Evolutionary conservation across 306 rosid genomes (phyloP).

Genomic region (Aeschynomene evenia): DNA sequence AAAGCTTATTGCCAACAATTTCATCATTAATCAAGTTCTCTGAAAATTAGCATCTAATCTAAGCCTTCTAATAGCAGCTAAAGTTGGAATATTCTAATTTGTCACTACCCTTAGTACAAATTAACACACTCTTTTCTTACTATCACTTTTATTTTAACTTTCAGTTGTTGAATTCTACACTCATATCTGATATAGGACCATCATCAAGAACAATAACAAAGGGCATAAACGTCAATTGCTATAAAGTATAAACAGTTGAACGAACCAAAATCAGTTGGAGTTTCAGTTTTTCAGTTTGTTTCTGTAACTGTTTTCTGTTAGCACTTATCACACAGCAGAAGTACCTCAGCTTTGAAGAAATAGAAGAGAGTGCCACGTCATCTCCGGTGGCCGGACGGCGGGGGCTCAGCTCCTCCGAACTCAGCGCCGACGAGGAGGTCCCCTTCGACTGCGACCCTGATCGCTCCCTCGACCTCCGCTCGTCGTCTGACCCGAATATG

Average conservation of each 20-base stretch:
- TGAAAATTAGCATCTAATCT: not conserved
- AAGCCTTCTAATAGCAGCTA: not conserved
- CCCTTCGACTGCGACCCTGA: slow-evolving; percentile 66
- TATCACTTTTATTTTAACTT: not conserved
- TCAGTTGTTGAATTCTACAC: not conserved
- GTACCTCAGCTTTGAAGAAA: slow-evolving; percentile 83
- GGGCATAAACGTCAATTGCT: slow-evolving; percentile 44
- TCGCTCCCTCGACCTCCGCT: slow-evolving; percentile 72
- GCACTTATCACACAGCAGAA: too few relatives aligned
- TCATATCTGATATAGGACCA: not conserved
- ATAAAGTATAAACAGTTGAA: not conserved
- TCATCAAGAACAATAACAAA: not conserved
- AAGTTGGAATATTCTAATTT: not conserved
- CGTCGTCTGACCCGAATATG: slow-evolving; percentile 72
- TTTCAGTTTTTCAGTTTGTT: not conserved
- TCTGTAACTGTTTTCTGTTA: not conserved
- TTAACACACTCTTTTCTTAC: not conserved
- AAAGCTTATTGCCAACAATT: not conserved
- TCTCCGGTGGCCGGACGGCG: slow-evolving; percentile 56
- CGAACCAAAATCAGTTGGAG: not conserved
- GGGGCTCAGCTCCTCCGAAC: slow-evolving; percentile 87
- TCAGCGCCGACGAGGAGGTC: slow-evolving; percentile 70
- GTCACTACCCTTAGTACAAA: not conserved
- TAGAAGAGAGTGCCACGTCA: slow-evolving; percentile 68
- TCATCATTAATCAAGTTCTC: not conserved